phyloP scores from a whole-genome alignment of 331 rosid species.

The Telfairia occidentalis region DNA sequence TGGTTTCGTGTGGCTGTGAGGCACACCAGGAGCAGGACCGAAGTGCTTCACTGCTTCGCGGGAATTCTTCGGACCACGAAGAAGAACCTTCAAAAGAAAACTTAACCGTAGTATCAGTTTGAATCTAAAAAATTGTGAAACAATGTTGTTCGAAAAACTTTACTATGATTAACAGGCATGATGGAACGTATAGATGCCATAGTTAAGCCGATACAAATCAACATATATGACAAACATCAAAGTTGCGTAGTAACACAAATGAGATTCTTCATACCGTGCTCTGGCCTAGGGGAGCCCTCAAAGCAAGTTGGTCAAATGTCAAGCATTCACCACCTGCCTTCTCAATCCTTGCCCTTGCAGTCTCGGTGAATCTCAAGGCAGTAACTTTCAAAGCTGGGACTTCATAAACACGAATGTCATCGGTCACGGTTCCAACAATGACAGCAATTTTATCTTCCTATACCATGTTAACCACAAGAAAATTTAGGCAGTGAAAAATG shows the following conservation, averaged over 20 bases:
- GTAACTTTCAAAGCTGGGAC: slow-evolving; percentile 59
- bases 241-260: too few relatives aligned
- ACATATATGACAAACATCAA: too few relatives aligned
- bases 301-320: slow-evolving; percentile 73
- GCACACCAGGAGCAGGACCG: slow-evolving; percentile 88
- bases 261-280: slow-evolving; percentile 36
- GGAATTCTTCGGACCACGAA: slow-evolving; percentile 73
- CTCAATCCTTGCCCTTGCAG: slow-evolving; percentile 79
- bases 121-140: neutral
- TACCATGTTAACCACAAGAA: neutral
- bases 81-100: slow-evolving; percentile 39
- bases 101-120: neutral
- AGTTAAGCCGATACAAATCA: neutral
- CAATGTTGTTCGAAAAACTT: neutral
- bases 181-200: neutral
- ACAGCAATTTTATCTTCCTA: slow-evolving; percentile 51
- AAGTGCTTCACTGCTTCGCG: slow-evolving; percentile 87
- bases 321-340: slow-evolving; percentile 87
- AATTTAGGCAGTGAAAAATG: too few relatives aligned
- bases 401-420: slow-evolving; percentile 60
- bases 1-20: slow-evolving; percentile 86
- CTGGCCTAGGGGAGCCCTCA: slow-evolving; percentile 66
- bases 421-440: slow-evolving; percentile 57
- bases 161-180: neutral
- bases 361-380: slow-evolving; percentile 69